phyloP scores from a whole-genome alignment of 345 rosid species.

The Populus euphratica region DNA sequence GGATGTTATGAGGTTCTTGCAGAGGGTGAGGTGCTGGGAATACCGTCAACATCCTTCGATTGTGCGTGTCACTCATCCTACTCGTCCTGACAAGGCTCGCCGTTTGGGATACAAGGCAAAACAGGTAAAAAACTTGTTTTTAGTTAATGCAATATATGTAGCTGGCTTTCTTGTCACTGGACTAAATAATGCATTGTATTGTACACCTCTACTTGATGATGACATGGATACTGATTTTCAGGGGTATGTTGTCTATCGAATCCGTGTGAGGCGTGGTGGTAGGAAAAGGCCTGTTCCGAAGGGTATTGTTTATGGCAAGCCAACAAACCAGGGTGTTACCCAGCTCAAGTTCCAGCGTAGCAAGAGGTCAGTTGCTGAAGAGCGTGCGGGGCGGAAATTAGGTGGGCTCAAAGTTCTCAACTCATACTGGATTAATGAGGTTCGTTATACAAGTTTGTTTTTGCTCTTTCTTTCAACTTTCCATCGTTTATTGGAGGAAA shows the following conservation, averaged over 20 bases:
- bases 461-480: not conserved
- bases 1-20: slow-evolving; percentile 40
- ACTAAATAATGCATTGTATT: not conserved
- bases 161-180: not conserved
- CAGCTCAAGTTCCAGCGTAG: slow-evolving; percentile 41
- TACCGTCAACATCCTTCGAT: slow-evolving; percentile 39
- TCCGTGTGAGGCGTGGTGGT: slow-evolving; percentile 41
- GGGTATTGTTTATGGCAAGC: slow-evolving; percentile 44
- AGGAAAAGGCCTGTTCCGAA: slow-evolving; percentile 43
- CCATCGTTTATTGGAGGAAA: not conserved
- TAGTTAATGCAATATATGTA: not conserved
- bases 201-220: not conserved
- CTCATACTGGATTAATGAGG: slow-evolving; percentile 43
- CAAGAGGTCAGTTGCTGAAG: slow-evolving; percentile 44
- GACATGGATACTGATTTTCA: not conserved
- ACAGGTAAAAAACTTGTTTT: slow-evolving; percentile 17
- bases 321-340: slow-evolving; percentile 43
- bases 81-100: slow-evolving; percentile 42
- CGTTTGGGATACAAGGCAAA: slow-evolving; percentile 42
- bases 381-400: slow-evolving; percentile 40
- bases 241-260: slow-evolving; percentile 40
- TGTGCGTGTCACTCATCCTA: slow-evolving; percentile 36
- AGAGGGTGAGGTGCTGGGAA: slow-evolving; percentile 43
- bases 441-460: not conserved
- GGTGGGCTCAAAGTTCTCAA: slow-evolving; percentile 40